Conservation (phyloP, 345 rosid species). For the Gynandropsis gynandra region DNA sequence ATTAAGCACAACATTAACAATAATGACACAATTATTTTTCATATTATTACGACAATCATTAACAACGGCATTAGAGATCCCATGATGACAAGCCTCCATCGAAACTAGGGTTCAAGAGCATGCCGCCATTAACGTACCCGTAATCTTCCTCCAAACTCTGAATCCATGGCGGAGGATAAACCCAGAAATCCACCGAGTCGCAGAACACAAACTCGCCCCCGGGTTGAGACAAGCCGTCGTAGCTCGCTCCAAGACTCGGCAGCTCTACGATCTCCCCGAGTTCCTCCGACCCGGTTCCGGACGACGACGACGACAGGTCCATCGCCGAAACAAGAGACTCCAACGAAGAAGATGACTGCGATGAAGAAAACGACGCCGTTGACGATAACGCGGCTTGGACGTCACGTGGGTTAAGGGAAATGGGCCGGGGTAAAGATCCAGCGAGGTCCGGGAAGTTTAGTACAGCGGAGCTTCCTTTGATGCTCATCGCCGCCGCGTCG, state of each 20-base stretch:
- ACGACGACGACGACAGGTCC: constrained; percentile 30
- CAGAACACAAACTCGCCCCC: constrained; percentile 40
- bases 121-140: constrained; percentile 17
- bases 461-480: constrained; percentile 72
- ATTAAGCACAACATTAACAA: constrained; percentile 12
- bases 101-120: constrained; percentile 17
- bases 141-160: constrained; percentile 34
- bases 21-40: constrained; percentile 1
- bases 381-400: constrained; percentile 54
- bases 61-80: constrained; percentile 16
- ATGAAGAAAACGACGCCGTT: constrained; percentile 1
- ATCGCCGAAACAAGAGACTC: constrained; percentile 45
- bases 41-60: background rate
- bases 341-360: constrained; percentile 16
- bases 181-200: constrained; percentile 42
- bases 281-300: constrained; percentile 45
- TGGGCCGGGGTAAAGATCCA: constrained; percentile 61
- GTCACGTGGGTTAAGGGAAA: constrained; percentile 68
- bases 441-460: constrained; percentile 85
- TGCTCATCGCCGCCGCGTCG: constrained; percentile 83
- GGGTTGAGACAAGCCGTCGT: constrained; percentile 27
- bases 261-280: constrained; percentile 70
- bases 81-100: constrained; percentile 20
- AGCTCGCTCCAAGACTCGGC: constrained; percentile 55
- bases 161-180: constrained; percentile 40